Base-by-base conservation (phyloP, 139 green algal species). In the Volvox africanus region DNA sequence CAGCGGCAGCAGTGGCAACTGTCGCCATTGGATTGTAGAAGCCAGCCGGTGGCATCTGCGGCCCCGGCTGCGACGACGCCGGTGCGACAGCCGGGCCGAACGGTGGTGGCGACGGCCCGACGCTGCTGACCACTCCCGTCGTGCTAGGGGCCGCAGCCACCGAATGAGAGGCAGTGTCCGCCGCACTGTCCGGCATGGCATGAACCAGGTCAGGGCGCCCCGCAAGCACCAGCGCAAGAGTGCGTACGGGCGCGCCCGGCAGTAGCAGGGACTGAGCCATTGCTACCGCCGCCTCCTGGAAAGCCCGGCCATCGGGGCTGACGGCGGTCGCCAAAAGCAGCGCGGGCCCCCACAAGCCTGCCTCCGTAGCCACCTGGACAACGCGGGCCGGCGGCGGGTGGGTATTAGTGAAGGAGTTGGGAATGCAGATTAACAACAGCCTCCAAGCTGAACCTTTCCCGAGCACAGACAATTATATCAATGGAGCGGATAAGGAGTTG, bases 251-350 rank as follows among this genome's bases (percentile, higher is more conserved):
- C 1, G 94, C 87, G n/a, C 94, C 96, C 18, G 92, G 84, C 2
- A 87, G 44, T 17, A 94, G 50, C 30, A 32, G 61, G 5, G 88
- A 67, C 61, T 94, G 71, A n/a, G 50, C 89, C 89, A 92, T 91
- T 26, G 50, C 67, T 11, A 83, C 62, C 17, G 89, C 89, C 0
- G 71, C 33, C 61, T 92, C 88, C 22, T 80, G 37, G 79, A 92
- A 92, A 61, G 88, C 69, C 3, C 80, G 71, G 50, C 81, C 89
- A n/a, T 76, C 81, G 30, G 37, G 17, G 69, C 44, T 79, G 26
- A 82, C 37, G n/a, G 84, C n/a, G n/a, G 81, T 79, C 22, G 97
- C 93, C 50, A 98, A 89, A 55, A 98, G 68, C 78, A 98, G 91
- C 19, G 97, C 97, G 6, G 94, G 44, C 19, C 89, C 93, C 97